These are phyloP conservation scores for Dactylellina leptospora DNA, from an alignment of 2,329 filamentous ascomycete genomes.

Conservation along the genomic window DNA sequence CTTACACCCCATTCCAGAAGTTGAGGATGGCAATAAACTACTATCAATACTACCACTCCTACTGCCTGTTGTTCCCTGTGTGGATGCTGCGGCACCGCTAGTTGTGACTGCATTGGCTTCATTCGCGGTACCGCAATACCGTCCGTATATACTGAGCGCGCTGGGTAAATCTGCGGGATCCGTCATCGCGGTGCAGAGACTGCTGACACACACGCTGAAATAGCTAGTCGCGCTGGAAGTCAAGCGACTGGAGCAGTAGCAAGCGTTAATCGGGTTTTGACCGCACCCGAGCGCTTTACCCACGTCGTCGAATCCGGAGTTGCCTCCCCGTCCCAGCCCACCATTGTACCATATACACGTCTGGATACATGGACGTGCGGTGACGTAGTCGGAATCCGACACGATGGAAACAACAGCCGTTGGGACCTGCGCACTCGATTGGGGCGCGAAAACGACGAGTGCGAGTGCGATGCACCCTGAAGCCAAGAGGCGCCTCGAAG, in stretches of 20 bases:
- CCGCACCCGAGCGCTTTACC: constrained; percentile 56
- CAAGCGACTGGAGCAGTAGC: constrained; percentile 55
- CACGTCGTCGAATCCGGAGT: constrained; percentile 43
- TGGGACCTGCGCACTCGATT: constrained; percentile 13
- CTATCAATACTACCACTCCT: background rate
- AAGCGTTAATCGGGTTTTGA: constrained; percentile 56
- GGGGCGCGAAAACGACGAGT: constrained; percentile 2
- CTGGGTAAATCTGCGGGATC: constrained; percentile 54
- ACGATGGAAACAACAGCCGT: constrained; percentile 41
- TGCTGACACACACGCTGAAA: constrained; percentile 56
- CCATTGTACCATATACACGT: constrained; percentile 57
- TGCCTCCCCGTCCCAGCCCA: constrained; percentile 55
- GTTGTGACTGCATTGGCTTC: constrained; percentile 9
- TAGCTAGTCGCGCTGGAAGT: constrained; percentile 57
- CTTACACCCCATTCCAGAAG: too few relatives aligned
- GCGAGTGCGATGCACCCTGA: too few relatives aligned
- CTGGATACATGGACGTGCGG: constrained; percentile 55
- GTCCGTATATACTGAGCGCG: constrained; percentile 56
- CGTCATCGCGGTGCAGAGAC: constrained; percentile 55
- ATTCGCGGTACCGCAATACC: constrained; percentile 57
- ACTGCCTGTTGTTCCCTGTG: background rate
- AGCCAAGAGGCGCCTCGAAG: too few relatives aligned
- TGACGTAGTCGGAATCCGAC: constrained; percentile 40
- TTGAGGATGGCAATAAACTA: too few relatives aligned
- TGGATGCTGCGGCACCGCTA: background rate